Percentiles rank a stretch among this genome's conserved stretches.
Conservation (phyloP, 2,329 filamentous ascomycete genomes). For the Ophiostoma tasmaniense region DNA sequence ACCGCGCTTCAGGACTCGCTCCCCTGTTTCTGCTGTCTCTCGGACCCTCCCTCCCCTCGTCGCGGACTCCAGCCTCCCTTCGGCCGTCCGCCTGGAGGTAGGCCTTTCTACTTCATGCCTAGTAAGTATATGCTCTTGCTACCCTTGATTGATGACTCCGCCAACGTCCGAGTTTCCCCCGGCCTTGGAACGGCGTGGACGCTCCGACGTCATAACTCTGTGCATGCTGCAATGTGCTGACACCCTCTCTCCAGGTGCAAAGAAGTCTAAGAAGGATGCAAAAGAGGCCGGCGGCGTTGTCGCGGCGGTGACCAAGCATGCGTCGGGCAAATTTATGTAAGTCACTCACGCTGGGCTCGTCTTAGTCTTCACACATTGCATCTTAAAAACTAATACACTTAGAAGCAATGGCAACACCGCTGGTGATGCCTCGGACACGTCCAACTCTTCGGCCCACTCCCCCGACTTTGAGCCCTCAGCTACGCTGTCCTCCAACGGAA, state of each 20-base stretch:
- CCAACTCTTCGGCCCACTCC: slow-evolving; percentile 35
- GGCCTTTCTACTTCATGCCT: slow-evolving; percentile 21
- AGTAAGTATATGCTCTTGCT: slow-evolving; percentile 12
- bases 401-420: neutral
- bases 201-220: no score
- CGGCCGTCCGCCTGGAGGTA: slow-evolving; percentile 19
- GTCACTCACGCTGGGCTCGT: slow-evolving; percentile 27
- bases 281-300: slow-evolving; percentile 45
- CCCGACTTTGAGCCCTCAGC: slow-evolving; percentile 38
- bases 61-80: slow-evolving; percentile 6
- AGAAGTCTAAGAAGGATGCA: slow-evolving; percentile 48
- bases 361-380: neutral
- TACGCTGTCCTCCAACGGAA: slow-evolving; percentile 34
- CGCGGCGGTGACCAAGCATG: slow-evolving; percentile 46
- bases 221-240: neutral
- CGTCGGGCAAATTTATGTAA: slow-evolving; percentile 44
- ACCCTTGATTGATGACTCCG: neutral
- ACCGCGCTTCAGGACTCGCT: neutral
- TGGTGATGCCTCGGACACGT: slow-evolving; percentile 33
- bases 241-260: slow-evolving; percentile 22
- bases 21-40: neutral
- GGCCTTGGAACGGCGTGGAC: no score
- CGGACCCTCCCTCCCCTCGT: neutral
- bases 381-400: neutral
- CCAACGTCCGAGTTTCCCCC: neutral